Conservation (phyloP, 1,139 yeast genomes). For the Kurtzmaniella natalensis region DNA sequence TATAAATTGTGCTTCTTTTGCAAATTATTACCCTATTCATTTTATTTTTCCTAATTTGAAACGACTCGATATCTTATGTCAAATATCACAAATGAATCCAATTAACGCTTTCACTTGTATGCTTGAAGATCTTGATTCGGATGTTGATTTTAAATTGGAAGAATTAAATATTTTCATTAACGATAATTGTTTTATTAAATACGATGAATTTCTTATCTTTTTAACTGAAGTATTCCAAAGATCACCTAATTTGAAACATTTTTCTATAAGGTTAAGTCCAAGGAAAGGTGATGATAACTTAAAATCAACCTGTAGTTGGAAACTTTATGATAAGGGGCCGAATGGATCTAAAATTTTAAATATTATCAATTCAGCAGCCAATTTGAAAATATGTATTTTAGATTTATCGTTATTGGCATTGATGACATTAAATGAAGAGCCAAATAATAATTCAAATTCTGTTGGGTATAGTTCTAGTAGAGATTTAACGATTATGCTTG, state of each 20-base stretch:
- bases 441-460: constrained; percentile 2
- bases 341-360: constrained; percentile 7
- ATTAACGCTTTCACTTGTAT: constrained; percentile 3
- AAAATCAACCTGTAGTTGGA: constrained; percentile 9
- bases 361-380: constrained; percentile 1
- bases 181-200: constrained; percentile 13
- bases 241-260: constrained; percentile 9
- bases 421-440: constrained; percentile 3
- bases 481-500: constrained; percentile 10
- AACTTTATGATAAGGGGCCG: constrained; percentile 6
- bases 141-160: constrained; percentile 6
- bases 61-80: constrained; percentile 24
- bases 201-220: constrained; percentile 14
- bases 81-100: constrained; percentile 18
- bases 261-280: constrained; percentile 15
- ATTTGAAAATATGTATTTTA: constrained; percentile 10
- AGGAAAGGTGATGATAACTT: constrained; percentile 9
- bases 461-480: constrained; percentile 1
- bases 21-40: constrained; percentile 5
- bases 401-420: constrained; percentile 12
- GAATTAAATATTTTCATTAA: constrained; percentile 20
- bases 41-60: constrained; percentile 8
- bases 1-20: constrained; percentile 17
- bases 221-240: constrained; percentile 10
- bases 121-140: background rate